phyloP scores from a whole-genome alignment of 306 rosid genomes.

The Aeschynomene evenia region DNA sequence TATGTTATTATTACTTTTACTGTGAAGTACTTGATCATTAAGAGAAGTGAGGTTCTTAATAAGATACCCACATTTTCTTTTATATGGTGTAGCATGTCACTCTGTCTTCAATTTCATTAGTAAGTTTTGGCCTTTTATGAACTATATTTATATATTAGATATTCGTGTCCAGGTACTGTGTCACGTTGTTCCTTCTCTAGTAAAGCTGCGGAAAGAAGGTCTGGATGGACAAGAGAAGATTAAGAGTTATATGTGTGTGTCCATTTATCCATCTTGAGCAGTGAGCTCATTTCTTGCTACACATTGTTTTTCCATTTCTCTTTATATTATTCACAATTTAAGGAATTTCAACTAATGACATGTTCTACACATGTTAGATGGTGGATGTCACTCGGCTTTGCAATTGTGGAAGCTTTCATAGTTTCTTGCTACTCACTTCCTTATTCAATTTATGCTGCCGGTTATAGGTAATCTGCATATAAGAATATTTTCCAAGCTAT shows the following conservation, averaged over 20 bases:
- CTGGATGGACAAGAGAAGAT: conserved; percentile 96
- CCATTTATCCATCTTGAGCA: conserved; percentile 62
- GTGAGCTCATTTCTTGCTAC: conserved; percentile 51
- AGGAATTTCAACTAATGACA: conserved; percentile 28
- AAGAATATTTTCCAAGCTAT: not conserved
- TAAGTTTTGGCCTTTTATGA: conserved; percentile 14
- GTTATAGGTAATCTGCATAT: conserved; percentile 58
- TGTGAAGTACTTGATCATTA: conserved; percentile 17
- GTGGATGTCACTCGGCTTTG: conserved; percentile 99
- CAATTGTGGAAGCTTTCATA: conserved; percentile 80
- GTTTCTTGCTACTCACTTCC: conserved; percentile 91
- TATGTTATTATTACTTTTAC: not conserved
- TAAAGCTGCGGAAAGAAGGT: conserved; percentile 98
- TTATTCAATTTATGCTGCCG: conserved; percentile 77
- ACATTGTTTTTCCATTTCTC: conserved; percentile 17
- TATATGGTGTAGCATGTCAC: not conserved
- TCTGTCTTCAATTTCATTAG: not conserved
- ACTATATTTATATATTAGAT: conserved; percentile 12
- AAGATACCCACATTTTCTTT: conserved; percentile 11
- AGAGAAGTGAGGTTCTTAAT: not conserved
- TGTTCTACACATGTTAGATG: conserved; percentile 60
- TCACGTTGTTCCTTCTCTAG: conserved; percentile 81
- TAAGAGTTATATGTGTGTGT: conserved; percentile 99
- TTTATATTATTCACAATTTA: conserved; percentile 24
- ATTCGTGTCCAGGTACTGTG: conserved; percentile 72